Base-by-base conservation (phyloP, 2,329 filamentous ascomycete species). In the Arthrobotrys musiformis region DNA sequence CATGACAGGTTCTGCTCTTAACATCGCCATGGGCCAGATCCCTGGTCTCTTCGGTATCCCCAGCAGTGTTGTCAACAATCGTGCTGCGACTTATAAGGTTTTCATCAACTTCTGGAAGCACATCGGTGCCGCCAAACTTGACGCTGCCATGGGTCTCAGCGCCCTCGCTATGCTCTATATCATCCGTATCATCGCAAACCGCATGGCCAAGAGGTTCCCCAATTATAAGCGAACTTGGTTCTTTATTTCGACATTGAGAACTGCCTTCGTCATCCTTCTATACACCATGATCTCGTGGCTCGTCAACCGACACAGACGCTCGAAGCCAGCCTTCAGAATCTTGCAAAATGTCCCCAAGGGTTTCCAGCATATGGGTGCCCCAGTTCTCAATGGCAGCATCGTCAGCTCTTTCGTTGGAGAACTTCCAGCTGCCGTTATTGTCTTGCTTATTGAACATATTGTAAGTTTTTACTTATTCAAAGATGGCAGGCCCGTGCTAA, bases 381-480 rank as follows among this genome's bases (percentile, higher is more conserved):
- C 95, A 0, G 86, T 84, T 0, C 85, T 98, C 75, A 89, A 91
- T 79, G 84, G 83, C 0, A 83, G 86, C 0, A 88, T 97, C 62
- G 88, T 97, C 81, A 86, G 85, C 1, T 85, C 89, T 0, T 93
- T 97, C 81, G 86, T 88, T 0, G 86, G 86, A 48, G 88, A 97
- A 79, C 86, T 98, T 2, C 95, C 95, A 0, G 92, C 92, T 6
- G 91, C 92, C 0, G 90, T 97, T 63, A 97, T 98, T 79, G 94
- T 99, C n/a, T 87, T 98, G 70, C 87, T 98, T 37, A 96, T 98
- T 78, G 95, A 98, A 84, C 94, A 98, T 83, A 97, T 98, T 81
- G 93, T 80, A 67, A 61, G 79, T 64, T 19, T 22, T 42, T 17
- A 22, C 22, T n/a, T 44, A 2, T 4, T 26, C 2, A 24, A 5